Base-by-base conservation (phyloP, 441 rosid genomes). In the Viola pubescens region DNA sequence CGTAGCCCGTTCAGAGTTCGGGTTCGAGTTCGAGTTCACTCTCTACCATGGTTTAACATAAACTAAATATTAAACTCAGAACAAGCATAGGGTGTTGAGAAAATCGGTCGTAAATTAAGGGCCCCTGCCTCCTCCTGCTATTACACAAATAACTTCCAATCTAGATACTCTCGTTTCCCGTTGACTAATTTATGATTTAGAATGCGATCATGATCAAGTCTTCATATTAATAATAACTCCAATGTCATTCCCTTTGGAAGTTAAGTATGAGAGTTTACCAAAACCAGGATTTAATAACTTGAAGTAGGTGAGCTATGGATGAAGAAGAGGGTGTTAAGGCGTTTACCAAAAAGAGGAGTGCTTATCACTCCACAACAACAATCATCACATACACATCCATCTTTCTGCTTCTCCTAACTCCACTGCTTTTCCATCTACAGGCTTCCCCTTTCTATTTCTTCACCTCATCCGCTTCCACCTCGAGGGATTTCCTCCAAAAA, bases 281-380 rank as follows among this genome's bases (percentile, higher is more conserved):
- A 26, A 26, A 26, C 34, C 34, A 10, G 47, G 41, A 49, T 34
- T 11, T 52, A 9, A 12, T 39, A 56, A 12, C 37, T 46, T 53
- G 19, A 42, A 11, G 37, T 13, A 5, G n/a, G 56, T 47, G 13
- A 58, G 48, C 62, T 5, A 75, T 75, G 78, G 77, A 75, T 19
- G 46, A 48, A 50, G 52, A 56, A 37, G 58, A 57, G 26, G 53
- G 39, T 48, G 57, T 37, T 26, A 61, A 51, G 37, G 54, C 39
- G 0, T 19, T 49, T 13, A 64, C 57, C 64, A 60, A 40, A 10
- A 65, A 38, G 9, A 59, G 48, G 58, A 19, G 60, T 53, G 59
- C 67, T 11, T 58, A 56, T 48, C 59, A 43, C 41, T 38, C 54
- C 10, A 46, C 39, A 63, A 66, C 55, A 52, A 37, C 68, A 71